phyloP scores from a whole-genome alignment of 352 stramenopile species.

The Hyaloperonospora arabidopsidis region DNA sequence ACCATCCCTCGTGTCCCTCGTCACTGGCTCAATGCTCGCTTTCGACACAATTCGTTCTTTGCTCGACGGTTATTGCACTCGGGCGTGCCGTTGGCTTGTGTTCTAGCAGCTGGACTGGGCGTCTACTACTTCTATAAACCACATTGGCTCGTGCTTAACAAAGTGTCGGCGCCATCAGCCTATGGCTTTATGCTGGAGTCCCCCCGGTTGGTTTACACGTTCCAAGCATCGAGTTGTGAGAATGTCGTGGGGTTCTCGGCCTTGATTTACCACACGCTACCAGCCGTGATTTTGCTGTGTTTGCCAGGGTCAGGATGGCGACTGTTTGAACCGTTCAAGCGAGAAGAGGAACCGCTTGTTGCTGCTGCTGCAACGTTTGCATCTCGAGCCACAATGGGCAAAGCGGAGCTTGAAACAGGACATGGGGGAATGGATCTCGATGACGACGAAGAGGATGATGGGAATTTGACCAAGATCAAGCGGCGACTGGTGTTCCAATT shows the following conservation, averaged over 20 bases:
- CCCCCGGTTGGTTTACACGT: constrained; percentile 50
- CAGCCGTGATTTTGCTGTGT: constrained; percentile 48
- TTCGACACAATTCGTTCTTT: constrained; percentile 76
- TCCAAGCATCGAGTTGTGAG: constrained; percentile 57
- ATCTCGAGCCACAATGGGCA: constrained; percentile 12
- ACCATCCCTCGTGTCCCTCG: constrained; percentile 45
- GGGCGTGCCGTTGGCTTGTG: constrained; percentile 29
- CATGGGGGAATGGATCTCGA: constrained; percentile 24
- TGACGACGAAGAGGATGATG: constrained; percentile 29
- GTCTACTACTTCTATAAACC: constrained; percentile 75
- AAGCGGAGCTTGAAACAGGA: constrained; percentile 21
- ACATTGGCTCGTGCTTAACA: constrained; percentile 37
- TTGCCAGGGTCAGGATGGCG: constrained; percentile 50
- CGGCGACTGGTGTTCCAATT: constrained; percentile 61
- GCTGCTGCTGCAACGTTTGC: not conserved
- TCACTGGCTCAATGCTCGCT: constrained; percentile 51
- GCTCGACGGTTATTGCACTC: constrained; percentile 47
- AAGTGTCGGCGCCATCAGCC: constrained; percentile 5
- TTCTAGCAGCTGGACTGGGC: constrained; percentile 39
- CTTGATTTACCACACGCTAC: constrained; percentile 60
- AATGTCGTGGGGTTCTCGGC: constrained; percentile 76
- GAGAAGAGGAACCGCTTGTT: constrained; percentile 19
- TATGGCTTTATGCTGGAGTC: constrained; percentile 49
- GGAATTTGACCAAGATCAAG: constrained; percentile 66
- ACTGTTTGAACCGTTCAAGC: constrained; percentile 68